phyloP scores from a whole-genome alignment of 257 asterid genomes.

The Petunia secreta region DNA sequence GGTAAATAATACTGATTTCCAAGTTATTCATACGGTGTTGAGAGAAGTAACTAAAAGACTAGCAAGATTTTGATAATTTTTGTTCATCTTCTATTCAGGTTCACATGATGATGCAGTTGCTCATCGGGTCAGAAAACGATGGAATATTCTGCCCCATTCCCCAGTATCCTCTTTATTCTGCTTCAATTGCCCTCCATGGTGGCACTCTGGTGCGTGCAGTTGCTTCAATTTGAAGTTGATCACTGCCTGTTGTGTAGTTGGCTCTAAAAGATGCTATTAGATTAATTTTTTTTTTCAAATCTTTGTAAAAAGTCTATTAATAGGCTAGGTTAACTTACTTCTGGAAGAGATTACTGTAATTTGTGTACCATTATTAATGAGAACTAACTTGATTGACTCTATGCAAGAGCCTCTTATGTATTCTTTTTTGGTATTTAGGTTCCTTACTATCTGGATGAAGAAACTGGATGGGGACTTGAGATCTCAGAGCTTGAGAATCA shows the following conservation, averaged over 20 bases:
- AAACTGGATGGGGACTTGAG: slow-evolving; percentile 95
- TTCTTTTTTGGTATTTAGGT: slow-evolving; percentile 51
- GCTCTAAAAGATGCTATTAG: not conserved
- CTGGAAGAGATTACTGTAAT: not conserved
- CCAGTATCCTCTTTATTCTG: slow-evolving; percentile 90
- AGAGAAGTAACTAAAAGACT: slow-evolving; percentile 21
- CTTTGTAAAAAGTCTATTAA: not conserved
- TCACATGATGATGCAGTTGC: slow-evolving; percentile 98
- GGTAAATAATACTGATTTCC: slow-evolving; percentile 40
- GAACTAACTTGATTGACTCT: not conserved
- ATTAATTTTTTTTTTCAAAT: not conserved
- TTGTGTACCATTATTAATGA: not conserved
- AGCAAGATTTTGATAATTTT: not conserved
- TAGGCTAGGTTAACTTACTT: not conserved
- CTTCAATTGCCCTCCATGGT: slow-evolving; percentile 91
- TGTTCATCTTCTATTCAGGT: slow-evolving; percentile 54
- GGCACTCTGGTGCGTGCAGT: slow-evolving; percentile 80
- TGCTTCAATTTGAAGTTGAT: not conserved
- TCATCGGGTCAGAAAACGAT: slow-evolving; percentile 75
- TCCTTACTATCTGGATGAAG: slow-evolving; percentile 97
- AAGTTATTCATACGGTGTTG: not conserved
- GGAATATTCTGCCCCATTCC: slow-evolving; percentile 98
- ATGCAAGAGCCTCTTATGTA: slow-evolving; percentile 22
- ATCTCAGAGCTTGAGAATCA: slow-evolving; percentile 77
- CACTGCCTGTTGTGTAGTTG: not conserved